Evolutionary conservation across 208 protist genomes (phyloP).

Genomic region (Trypanosoma rangeli): DNA sequence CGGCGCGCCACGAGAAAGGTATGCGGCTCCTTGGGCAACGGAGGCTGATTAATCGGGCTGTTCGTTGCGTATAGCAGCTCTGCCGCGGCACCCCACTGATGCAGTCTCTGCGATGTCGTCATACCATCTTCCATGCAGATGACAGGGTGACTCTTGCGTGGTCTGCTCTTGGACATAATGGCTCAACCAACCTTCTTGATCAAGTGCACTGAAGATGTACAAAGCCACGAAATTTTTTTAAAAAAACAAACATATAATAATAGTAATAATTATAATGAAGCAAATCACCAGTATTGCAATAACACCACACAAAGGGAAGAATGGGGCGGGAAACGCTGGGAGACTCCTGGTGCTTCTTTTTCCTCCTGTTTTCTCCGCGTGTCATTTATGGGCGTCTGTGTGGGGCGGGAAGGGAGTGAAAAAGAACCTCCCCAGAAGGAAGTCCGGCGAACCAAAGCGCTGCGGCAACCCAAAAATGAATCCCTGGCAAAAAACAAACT

Average conservation of each 20-base stretch:
- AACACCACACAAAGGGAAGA: too few relatives aligned
- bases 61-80: slow-evolving; percentile 31
- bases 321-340: too few relatives aligned
- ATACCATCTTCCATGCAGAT: slow-evolving; percentile 26
- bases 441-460: too few relatives aligned
- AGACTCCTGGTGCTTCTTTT: too few relatives aligned
- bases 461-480: too few relatives aligned
- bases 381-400: too few relatives aligned
- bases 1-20: slow-evolving; percentile 41
- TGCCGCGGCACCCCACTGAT: slow-evolving; percentile 28
- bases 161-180: slow-evolving; percentile 25
- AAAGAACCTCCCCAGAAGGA: too few relatives aligned
- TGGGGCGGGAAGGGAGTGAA: too few relatives aligned
- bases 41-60: slow-evolving; percentile 22
- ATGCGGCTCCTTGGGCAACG: slow-evolving; percentile 26
- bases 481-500: too few relatives aligned
- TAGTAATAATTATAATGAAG: too few relatives aligned
- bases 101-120: slow-evolving; percentile 19
- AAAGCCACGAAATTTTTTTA: slow-evolving; percentile 7
- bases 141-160: not conserved
- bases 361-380: too few relatives aligned
- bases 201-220: not conserved
- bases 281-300: too few relatives aligned
- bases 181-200: not conserved
- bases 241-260: slow-evolving; percentile 26